These are phyloP conservation scores for Perkinsus olseni DNA, from an alignment of 169 alveolate genomes.

Conservation along the genomic window DNA sequence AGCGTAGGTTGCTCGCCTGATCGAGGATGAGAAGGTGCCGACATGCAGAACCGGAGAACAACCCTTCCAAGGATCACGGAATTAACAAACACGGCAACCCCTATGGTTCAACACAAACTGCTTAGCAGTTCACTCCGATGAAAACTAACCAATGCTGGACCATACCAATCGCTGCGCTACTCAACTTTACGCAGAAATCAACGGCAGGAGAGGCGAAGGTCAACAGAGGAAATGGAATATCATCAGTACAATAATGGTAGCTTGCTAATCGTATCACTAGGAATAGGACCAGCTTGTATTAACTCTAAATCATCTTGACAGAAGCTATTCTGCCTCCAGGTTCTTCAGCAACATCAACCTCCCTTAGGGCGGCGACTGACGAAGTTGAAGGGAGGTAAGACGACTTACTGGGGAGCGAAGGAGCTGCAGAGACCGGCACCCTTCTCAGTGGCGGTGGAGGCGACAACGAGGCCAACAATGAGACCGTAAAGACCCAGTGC, in stretches of 20 bases:
- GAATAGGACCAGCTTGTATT: background rate
- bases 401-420: background rate
- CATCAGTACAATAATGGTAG: background rate
- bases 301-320: background rate
- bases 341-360: background rate
- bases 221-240: background rate
- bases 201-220: background rate
- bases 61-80: too few species aligned
- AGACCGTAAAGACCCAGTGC: slow-evolving; percentile 95
- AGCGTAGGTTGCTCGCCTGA: too few species aligned
- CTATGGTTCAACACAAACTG: background rate
- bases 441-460: background rate
- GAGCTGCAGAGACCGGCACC: slow-evolving; percentile 3
- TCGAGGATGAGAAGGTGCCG: background rate
- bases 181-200: background rate
- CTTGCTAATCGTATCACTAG: background rate
- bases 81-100: background rate
- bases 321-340: background rate
- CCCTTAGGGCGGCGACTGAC: background rate
- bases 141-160: background rate
- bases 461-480: background rate
- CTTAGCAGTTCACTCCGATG: background rate
- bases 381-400: background rate
- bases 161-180: background rate
- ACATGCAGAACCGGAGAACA: too few species aligned